phyloP scores from a whole-genome alignment of 306 rosid species.

The Styphnolobium japonicum region DNA sequence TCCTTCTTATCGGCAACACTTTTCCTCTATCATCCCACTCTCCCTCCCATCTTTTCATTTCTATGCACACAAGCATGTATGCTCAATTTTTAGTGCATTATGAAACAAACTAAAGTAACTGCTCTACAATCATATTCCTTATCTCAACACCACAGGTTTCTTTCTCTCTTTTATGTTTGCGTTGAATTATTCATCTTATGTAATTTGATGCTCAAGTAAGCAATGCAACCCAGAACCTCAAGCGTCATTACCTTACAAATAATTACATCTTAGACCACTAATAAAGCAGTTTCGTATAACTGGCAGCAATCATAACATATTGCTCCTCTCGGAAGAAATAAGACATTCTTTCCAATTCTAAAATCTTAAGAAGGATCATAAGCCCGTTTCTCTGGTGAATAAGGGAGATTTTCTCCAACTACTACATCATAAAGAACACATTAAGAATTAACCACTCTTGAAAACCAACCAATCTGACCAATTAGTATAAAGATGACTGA shows the following conservation, averaged over 20 bases:
- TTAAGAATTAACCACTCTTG: not conserved
- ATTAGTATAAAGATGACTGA: not conserved
- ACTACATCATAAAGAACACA: not conserved
- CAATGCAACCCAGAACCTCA: not conserved
- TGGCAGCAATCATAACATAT: constrained; percentile 7
- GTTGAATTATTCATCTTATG: not conserved
- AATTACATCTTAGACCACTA: not conserved
- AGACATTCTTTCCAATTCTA: not conserved
- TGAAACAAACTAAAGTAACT: constrained; percentile 5
- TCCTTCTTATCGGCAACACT: constrained; percentile 6
- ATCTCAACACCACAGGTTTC: not conserved
- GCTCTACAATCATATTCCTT: not conserved
- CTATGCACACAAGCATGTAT: not conserved
- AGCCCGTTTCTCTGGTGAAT: not conserved
- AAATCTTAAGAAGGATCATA: not conserved
- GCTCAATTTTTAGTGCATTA: constrained; percentile 8
- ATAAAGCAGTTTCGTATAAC: not conserved
- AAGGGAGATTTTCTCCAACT: not conserved
- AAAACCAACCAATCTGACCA: not conserved
- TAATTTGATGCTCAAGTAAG: not conserved
- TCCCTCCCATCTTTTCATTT: not conserved
- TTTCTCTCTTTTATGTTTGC: not conserved
- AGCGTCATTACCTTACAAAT: not conserved
- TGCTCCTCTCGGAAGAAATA: not conserved
- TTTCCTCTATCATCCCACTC: not conserved